Evolutionary conservation across 1,284 basidiomycete species (phyloP).

Genomic region (Boletus semigastroideus): DNA sequence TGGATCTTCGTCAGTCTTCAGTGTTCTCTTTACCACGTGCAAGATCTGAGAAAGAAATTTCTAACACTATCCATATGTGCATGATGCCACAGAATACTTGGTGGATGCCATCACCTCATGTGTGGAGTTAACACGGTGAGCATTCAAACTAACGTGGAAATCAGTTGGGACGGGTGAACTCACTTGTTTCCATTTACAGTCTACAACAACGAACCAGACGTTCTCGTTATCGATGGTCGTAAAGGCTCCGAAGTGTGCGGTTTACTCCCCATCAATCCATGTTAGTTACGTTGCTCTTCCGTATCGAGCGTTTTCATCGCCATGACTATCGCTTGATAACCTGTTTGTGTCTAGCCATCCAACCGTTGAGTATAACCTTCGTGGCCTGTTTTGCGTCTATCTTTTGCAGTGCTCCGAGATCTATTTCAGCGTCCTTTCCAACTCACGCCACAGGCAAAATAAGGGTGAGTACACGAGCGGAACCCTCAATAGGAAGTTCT

Average conservation of each 20-base stretch:
- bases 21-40: constrained; percentile 15
- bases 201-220: constrained; percentile 21
- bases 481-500: too few species aligned
- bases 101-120: constrained; percentile 25
- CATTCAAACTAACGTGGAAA: not conserved
- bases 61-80: constrained; percentile 18
- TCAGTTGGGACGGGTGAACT: not conserved
- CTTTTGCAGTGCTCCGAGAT: too few species aligned
- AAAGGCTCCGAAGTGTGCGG: constrained; percentile 21
- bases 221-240: constrained; percentile 25
- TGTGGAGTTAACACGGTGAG: constrained; percentile 30
- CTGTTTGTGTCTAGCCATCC: too few species aligned
- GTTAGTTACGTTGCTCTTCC: constrained; percentile 5
- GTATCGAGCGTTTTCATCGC: not conserved
- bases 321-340: not conserved
- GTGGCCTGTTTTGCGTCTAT: too few species aligned
- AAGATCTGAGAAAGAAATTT: constrained; percentile 33
- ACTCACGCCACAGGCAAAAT: too few species aligned
- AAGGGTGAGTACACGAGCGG: too few species aligned
- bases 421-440: too few species aligned
- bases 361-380: too few species aligned
- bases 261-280: constrained; percentile 25
- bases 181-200: constrained; percentile 14
- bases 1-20: not conserved
- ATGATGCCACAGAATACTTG: constrained; percentile 18